Evolutionary conservation across 148 eudicot genomes (phyloP).

Genomic region (Talinum fruticosum): DNA sequence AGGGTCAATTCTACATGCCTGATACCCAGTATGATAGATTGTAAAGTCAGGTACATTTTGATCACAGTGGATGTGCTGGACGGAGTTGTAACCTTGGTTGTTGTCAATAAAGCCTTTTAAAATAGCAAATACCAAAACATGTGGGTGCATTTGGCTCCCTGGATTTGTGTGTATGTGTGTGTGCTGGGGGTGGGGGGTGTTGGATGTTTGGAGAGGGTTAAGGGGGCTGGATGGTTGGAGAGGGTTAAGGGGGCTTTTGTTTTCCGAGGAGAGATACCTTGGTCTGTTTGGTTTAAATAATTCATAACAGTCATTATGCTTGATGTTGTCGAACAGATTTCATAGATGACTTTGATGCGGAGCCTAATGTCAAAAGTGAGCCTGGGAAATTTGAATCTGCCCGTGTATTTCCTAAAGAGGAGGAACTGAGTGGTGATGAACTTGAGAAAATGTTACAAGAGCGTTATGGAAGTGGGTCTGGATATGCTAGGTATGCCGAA

Average conservation of each 20-base stretch:
- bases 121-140: background rate
- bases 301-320: background rate
- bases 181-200: background rate
- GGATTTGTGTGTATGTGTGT: no score
- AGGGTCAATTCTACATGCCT: background rate
- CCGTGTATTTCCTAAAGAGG: constrained; percentile 74
- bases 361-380: constrained; percentile 36
- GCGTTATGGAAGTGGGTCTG: constrained; percentile 70
- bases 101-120: background rate
- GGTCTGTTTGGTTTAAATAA: background rate
- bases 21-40: background rate
- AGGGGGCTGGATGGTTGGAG: no score
- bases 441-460: constrained; percentile 65
- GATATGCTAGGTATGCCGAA: constrained; percentile 69
- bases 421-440: constrained; percentile 76
- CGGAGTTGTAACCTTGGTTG: background rate
- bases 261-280: background rate
- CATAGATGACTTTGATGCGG: constrained; percentile 39
- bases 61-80: background rate
- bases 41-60: background rate
- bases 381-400: constrained; percentile 39
- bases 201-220: no score
- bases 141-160: background rate
- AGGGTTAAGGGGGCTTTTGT: background rate
- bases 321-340: constrained; percentile 40